Evolutionary conservation across 2,329 filamentous ascomycete genomes (phyloP), one percentile per base, ranked within the genome.

Genomic region (Claviceps paspali): DNA sequence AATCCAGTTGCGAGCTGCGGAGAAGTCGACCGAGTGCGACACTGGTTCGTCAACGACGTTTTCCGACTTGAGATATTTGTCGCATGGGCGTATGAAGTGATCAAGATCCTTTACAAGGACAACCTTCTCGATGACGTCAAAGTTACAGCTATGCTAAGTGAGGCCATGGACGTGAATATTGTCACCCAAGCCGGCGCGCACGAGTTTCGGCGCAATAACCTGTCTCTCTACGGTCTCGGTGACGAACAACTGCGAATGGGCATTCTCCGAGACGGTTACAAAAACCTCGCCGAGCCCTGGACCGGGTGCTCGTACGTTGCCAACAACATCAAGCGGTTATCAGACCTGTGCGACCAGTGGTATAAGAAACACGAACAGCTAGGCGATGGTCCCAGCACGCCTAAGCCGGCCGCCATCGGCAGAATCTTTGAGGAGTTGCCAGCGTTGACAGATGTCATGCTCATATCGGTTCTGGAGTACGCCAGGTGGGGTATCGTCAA

Each of bases 31-130:
- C 66, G 71, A 6, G 76, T 94, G 12, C 74, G 86, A n/a, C 77
- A 85, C 47, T 95, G 83, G 76, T 93, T 95, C 50, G 68, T 86
- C 43, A 70, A 81, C 47, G 82, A 87, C 50, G 67, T 86, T 23
- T 73, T 73, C 56, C 70, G 72, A 21, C 68, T 92, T 45, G 76
- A 86, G 38, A 65, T 82, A 39, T 75, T 91, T 30, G 67, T 92
- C 33, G 80, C 82, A 1, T 91, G 82, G 79, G 76, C 81, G 7
- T 82, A 76, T 48, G 78, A 82, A 52, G 76, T 77, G 11, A 78
- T 88, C 54, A 83, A 82, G 52, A 73, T 80, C 39, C 65, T 80
- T 40, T 80, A 79, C 49, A 73, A 74, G 39, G 75, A 77, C 35
- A 66, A 68, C 24, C 52, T 70, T 2, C 64, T 73, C 32, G 68